phyloP scores from a whole-genome alignment of 202 grass and related monocot genomes.

The Schoenoplectus tabernaemontani region DNA sequence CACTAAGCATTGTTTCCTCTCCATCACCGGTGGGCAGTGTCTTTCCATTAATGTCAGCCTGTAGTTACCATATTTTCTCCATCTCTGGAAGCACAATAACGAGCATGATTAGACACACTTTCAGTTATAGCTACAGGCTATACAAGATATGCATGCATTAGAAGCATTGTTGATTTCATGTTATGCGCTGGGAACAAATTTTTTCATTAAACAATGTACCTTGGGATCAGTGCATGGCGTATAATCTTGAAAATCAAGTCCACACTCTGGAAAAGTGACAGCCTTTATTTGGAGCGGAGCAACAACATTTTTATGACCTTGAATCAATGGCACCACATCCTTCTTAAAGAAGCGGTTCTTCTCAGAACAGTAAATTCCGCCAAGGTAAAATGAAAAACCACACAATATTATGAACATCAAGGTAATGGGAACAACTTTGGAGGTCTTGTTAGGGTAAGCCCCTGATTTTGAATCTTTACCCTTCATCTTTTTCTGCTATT shows the following conservation, averaged over 20 bases:
- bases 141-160: not conserved
- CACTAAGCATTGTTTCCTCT: conserved; percentile 63
- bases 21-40: conserved; percentile 63
- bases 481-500: conserved; percentile 45
- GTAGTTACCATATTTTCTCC: conserved; percentile 78
- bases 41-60: conserved; percentile 93
- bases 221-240: conserved; percentile 89
- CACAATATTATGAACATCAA: conserved; percentile 63
- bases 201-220: conserved; percentile 21
- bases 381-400: conserved; percentile 96
- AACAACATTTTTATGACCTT: not conserved
- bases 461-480: conserved; percentile 70
- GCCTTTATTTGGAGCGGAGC: conserved; percentile 25
- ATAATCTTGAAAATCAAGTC: conserved; percentile 73
- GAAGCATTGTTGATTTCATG: not conserved
- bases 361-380: conserved; percentile 77
- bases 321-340: conserved; percentile 16
- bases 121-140: not conserved
- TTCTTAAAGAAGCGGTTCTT: conserved; percentile 36
- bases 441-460: conserved; percentile 28
- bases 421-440: conserved; percentile 45
- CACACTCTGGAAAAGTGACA: conserved; percentile 56
- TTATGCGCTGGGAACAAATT: not conserved
- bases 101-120: not conserved
- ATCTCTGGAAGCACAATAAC: conserved; percentile 29